These are phyloP conservation scores for Infundibulicybe gibba DNA, from an alignment of 768 basidiomycete genomes.

Conservation along the genomic window DNA sequence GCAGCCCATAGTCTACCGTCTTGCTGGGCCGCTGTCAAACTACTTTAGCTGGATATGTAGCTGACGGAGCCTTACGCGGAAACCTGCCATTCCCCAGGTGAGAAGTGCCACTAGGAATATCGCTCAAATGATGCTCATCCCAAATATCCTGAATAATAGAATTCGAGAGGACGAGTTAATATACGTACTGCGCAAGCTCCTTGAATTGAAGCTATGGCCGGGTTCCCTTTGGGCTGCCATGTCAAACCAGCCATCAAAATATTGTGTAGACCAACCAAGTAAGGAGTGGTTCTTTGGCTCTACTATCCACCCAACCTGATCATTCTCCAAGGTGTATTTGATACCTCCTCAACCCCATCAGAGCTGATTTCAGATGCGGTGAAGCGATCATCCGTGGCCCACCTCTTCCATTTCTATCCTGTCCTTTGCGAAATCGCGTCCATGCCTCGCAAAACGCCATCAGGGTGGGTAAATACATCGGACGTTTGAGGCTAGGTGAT, in stretches of 20 bases:
- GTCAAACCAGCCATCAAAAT: slow-evolving; percentile 58
- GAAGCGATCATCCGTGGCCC: slow-evolving; percentile 72
- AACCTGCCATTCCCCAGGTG: slow-evolving; percentile 86
- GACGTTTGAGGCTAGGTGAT: slow-evolving; percentile 2
- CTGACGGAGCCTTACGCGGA: slow-evolving; percentile 84
- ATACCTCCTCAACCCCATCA: slow-evolving; percentile 43
- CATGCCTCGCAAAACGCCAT: slow-evolving; percentile 63
- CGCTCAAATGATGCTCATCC: neutral
- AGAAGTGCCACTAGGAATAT: neutral
- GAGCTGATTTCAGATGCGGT: slow-evolving; percentile 66
- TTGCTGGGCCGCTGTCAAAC: slow-evolving; percentile 73
- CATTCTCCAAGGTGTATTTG: slow-evolving; percentile 26
- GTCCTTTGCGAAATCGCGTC: slow-evolving; percentile 78
- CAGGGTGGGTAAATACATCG: slow-evolving; percentile 51
- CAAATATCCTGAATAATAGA: slow-evolving; percentile 29
- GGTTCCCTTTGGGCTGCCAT: slow-evolving; percentile 76
- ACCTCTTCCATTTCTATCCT: slow-evolving; percentile 86
- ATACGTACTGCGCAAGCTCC: slow-evolving; percentile 78
- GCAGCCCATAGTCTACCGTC: slow-evolving; percentile 71
- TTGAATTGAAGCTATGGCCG: slow-evolving; percentile 66
- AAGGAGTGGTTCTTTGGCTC: slow-evolving; percentile 11
- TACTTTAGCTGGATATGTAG: slow-evolving; percentile 70
- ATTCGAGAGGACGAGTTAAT: slow-evolving; percentile 86
- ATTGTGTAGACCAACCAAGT: slow-evolving; percentile 59
- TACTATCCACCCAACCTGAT: neutral